Percentiles rank a stretch among this genome's conserved stretches.
Conservation (phyloP, 2,329 filamentous ascomycete species). For the Penicillium corylophilum region DNA sequence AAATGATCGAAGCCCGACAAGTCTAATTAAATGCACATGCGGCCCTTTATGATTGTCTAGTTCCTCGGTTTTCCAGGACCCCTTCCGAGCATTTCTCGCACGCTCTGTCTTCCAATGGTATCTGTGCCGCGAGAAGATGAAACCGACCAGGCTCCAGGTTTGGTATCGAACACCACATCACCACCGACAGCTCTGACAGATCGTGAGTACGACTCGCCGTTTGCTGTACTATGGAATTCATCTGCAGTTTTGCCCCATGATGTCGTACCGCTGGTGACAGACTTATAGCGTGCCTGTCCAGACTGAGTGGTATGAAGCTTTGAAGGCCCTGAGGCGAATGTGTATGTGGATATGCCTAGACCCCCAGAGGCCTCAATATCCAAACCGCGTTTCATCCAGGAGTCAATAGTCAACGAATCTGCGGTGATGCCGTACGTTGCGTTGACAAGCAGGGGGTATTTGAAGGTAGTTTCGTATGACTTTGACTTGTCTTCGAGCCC, state of each 20-base stretch:
- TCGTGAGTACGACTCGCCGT: conserved; percentile 22
- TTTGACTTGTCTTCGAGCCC: conserved; percentile 33
- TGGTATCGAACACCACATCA: conserved; percentile 21
- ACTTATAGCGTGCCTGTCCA: conserved; percentile 30
- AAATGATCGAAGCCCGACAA: no score
- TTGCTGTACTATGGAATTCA: conserved; percentile 23
- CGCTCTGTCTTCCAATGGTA: conserved; percentile 9
- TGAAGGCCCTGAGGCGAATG: conserved; percentile 45
- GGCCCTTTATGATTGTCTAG: not conserved
- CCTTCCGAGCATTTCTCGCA: conserved; percentile 16
- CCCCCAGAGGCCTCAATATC: conserved; percentile 43
- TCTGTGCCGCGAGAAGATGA: not conserved
- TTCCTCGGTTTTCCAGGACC: conserved; percentile 6
- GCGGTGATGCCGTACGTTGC: conserved; percentile 50
- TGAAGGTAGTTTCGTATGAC: conserved; percentile 47
- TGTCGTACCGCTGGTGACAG: conserved; percentile 21
- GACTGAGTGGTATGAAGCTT: conserved; percentile 28
- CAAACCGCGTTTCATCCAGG: conserved; percentile 51
- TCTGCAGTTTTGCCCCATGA: conserved; percentile 32
- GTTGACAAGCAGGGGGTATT: conserved; percentile 62
- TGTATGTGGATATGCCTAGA: conserved; percentile 58
- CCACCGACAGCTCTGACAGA: conserved; percentile 29
- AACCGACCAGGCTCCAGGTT: not conserved
- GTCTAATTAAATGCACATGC: not conserved
- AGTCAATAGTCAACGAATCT: conserved; percentile 51